These are phyloP conservation scores for Puccinia triticina DNA, from an alignment of 1,284 basidiomycete species.

Conservation along the genomic window DNA sequence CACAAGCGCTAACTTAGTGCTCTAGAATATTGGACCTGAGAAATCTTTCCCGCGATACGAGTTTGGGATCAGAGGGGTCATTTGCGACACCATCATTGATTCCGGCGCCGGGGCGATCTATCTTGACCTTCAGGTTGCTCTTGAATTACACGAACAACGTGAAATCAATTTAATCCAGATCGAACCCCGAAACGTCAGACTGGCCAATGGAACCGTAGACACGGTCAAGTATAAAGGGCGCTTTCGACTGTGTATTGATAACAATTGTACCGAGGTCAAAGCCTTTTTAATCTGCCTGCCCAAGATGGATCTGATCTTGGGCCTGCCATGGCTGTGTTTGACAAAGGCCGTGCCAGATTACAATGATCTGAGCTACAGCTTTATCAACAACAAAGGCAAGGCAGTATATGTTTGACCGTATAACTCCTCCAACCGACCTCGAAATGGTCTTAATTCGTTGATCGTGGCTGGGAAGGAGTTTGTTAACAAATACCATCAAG, in stretches of 20 bases:
- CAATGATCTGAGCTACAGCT: not conserved
- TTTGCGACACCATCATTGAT: not conserved
- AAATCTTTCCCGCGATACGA: constrained; percentile 5
- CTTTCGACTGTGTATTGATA: not conserved
- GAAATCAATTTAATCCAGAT: not conserved
- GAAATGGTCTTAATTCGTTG: not conserved
- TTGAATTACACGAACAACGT: not conserved
- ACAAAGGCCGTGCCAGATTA: not conserved
- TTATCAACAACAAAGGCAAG: not conserved
- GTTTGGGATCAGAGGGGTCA: not conserved
- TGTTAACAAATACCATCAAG: not conserved
- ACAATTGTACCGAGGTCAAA: not conserved
- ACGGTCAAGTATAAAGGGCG: not conserved
- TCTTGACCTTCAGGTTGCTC: not conserved
- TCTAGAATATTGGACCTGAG: too few relatives aligned
- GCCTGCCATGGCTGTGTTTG: too few relatives aligned
- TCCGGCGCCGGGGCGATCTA: not conserved
- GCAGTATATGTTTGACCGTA: not conserved
- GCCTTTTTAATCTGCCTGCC: not conserved
- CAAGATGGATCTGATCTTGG: not conserved
- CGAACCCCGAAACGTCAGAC: not conserved
- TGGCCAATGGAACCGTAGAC: not conserved
- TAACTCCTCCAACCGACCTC: not conserved
- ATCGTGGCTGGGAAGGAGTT: not conserved
- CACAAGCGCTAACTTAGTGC: too few relatives aligned